phyloP scores from a whole-genome alignment of 2,329 filamentous ascomycete genomes.

The Ascocoryne sarcoides region DNA sequence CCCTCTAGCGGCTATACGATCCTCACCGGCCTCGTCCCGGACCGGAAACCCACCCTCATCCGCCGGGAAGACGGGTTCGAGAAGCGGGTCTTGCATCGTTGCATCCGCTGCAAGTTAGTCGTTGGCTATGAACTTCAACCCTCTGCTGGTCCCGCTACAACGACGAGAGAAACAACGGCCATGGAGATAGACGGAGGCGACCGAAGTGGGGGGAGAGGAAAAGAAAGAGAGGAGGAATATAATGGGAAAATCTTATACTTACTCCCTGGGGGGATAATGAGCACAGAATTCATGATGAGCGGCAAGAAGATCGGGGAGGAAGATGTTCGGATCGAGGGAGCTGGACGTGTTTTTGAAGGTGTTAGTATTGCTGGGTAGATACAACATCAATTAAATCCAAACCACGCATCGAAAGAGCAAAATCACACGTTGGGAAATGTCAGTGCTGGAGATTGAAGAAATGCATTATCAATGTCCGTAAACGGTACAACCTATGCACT shows the following conservation, averaged over 20 bases:
- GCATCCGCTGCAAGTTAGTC: constrained; percentile 50
- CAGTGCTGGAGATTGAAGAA: too few species aligned
- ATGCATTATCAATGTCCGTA: too few species aligned
- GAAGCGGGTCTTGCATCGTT: constrained; percentile 51
- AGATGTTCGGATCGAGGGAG: constrained; percentile 22
- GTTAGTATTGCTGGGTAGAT: constrained; percentile 14
- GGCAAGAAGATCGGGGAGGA: constrained; percentile 28
- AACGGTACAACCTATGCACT: background rate
- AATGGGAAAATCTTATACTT: constrained; percentile 46
- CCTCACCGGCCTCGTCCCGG: constrained; percentile 39
- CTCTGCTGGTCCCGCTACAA: constrained; percentile 32
- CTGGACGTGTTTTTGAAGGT: constrained; percentile 30
- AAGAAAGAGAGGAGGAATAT: constrained; percentile 22
- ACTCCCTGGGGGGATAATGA: constrained; percentile 49
- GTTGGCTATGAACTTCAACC: constrained; percentile 49
- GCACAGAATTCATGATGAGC: constrained; percentile 44
- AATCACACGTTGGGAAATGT: background rate
- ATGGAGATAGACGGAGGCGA: constrained; percentile 17
- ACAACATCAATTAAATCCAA: background rate
- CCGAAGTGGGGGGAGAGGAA: constrained; percentile 29
- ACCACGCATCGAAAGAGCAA: background rate
- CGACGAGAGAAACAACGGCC: background rate
- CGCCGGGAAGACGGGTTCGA: constrained; percentile 56
- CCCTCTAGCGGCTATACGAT: constrained; percentile 34
- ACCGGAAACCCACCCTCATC: constrained; percentile 42